phyloP scores from a whole-genome alignment of 2,329 filamentous ascomycete genomes.

The Cladorrhinum sp. region DNA sequence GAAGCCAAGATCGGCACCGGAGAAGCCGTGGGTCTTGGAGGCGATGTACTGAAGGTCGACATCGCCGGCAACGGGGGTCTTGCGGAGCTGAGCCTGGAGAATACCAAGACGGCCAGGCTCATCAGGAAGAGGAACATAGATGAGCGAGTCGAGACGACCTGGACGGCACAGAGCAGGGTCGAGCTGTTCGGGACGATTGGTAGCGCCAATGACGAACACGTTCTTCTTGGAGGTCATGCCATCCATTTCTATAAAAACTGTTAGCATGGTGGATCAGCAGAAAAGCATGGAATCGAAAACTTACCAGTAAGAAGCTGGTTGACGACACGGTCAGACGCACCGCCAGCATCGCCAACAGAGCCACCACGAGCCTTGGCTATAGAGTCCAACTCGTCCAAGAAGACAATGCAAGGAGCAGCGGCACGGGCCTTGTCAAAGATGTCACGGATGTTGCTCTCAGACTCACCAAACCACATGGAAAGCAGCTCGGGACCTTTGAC shows the following conservation, averaged over 20 bases:
- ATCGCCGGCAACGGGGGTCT: conserved; percentile 87
- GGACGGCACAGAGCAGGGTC: conserved; percentile 97
- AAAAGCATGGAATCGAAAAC: conserved; percentile 32
- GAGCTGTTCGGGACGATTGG: conserved; percentile 97
- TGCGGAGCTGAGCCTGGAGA: conserved; percentile 92
- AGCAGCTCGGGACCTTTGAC: conserved; percentile 97
- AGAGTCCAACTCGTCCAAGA: conserved; percentile 97
- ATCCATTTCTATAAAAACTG: conserved; percentile 72
- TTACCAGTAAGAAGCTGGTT: conserved; percentile 97
- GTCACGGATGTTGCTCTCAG: conserved; percentile 98
- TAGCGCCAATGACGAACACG: conserved; percentile 98
- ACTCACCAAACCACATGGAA: conserved; percentile 99
- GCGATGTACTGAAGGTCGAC: conserved; percentile 91
- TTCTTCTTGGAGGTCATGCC: conserved; percentile 99
- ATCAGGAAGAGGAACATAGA: conserved; percentile 96
- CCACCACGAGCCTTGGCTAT: conserved; percentile 99
- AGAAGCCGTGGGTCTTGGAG: conserved; percentile 97
- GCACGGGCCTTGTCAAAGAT: conserved; percentile 99
- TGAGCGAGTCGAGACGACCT: conserved; percentile 95
- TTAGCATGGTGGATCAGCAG: conserved; percentile 15
- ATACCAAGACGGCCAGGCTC: conserved; percentile 86
- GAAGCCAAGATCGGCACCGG: conserved; percentile 98
- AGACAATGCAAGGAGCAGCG: conserved; percentile 95
- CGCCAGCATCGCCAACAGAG: conserved; percentile 90
- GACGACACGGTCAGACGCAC: conserved; percentile 98